Conservation (phyloP, 192 early-diverging fungal genomes). For the Coemansia sp. region DNA sequence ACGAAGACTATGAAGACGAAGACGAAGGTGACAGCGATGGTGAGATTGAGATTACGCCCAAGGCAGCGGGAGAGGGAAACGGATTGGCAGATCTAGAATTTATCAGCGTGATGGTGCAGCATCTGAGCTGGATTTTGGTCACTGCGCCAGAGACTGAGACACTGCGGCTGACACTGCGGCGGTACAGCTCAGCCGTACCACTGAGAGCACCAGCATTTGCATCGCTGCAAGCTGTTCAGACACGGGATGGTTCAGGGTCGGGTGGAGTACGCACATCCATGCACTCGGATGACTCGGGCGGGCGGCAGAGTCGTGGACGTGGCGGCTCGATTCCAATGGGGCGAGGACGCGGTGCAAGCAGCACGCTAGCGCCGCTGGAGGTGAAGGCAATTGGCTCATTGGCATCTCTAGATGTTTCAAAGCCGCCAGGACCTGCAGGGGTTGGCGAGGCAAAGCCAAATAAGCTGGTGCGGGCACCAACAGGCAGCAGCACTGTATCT, state of each 20-base stretch:
- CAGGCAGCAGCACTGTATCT: neutral
- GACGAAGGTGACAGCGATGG: neutral
- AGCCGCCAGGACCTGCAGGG: neutral
- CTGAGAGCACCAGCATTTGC: slow-evolving; percentile 27
- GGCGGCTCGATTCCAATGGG: slow-evolving; percentile 3
- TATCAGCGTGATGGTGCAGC: slow-evolving; percentile 96
- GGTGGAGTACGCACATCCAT: slow-evolving; percentile 4
- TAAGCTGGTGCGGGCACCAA: slow-evolving; percentile 12
- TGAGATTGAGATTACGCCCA: neutral
- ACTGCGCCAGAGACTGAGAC: slow-evolving; percentile 89
- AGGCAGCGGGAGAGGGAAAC: neutral
- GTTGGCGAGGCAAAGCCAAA: slow-evolving; percentile 4
- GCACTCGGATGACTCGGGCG: slow-evolving; percentile 5
- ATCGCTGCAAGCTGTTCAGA: slow-evolving; percentile 17
- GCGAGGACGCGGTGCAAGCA: slow-evolving; percentile 1
- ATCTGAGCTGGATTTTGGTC: slow-evolving; percentile 93
- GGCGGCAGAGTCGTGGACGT: neutral
- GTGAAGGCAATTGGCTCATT: neutral
- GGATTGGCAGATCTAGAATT: slow-evolving; percentile 66
- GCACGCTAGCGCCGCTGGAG: neutral
- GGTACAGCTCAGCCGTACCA: slow-evolving; percentile 61
- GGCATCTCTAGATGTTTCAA: neutral
- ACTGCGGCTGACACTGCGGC: slow-evolving; percentile 76
- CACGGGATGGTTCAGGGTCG: neutral
- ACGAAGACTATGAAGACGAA: neutral